Base-by-base conservation (phyloP, 176 grass and related monocot species). In the Saccharum spontaneum region DNA sequence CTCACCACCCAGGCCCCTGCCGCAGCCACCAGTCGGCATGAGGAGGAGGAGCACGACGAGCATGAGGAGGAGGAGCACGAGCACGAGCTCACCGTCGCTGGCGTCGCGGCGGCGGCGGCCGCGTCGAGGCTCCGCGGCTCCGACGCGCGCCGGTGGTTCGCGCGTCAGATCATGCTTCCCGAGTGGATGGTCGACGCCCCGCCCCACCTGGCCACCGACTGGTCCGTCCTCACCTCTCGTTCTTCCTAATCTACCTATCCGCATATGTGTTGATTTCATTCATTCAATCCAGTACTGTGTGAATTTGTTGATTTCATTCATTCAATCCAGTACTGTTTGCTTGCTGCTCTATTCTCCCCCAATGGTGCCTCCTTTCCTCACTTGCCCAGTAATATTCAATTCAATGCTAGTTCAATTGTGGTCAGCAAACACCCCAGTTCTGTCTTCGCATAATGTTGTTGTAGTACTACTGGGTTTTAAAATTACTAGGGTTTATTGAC, bases 151-250 rank as follows among this genome's bases (percentile, higher is more conserved):
- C 86, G 84, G 73, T 89, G 96, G 91, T 98, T 98, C 71, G 89
- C 93, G 17, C 90, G 86, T 31, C 96, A 98, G 84, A 87, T 98
- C 65, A 95, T 98, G 96, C 93, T 98, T 14, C 93, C 93, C 0
- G 96, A 98, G 86, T 98, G 96, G 96, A 98, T 98, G 96, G 89
- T 90, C 36, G 96, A 95, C 65, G 91, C 89, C 4, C 93, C 96
- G 11, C 96, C 91, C 77, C 82, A 78, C 46, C 89, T 98, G 48
- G 84, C 92, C 78, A 61, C 57, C 50, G 93, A 98, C 59, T 98
- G 96, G 96, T 98, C 50, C 43, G 52, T 71, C 33, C 59, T 6
- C 75, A 17, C 64, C 61, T 79, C 43, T 74, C 26, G 5, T 77
- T 85, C 10, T 8, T 10, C 54, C 37, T 77, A 7, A 2, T 60